Evolutionary conservation across 2,329 filamentous ascomycete species (phyloP), one percentile per base, ranked within the genome.

Genomic region (Ceratocystis huliohia): DNA sequence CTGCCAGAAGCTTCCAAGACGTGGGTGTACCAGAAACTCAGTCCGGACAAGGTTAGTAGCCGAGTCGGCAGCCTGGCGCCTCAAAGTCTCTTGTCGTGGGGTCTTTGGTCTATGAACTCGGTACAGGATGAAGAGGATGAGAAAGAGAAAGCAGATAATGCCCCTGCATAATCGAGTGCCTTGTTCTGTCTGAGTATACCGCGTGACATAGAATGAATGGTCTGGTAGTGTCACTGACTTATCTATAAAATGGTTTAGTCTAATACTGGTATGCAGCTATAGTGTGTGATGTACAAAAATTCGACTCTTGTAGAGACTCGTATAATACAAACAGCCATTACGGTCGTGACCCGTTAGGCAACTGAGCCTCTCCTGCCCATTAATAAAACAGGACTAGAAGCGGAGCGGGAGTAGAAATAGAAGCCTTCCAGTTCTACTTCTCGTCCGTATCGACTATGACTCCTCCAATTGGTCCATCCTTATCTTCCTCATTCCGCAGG

Each of bases 1-100:
- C 48, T 28, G 22, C 73, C 73, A 56, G 73, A 77, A 0, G 71
- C 10, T 25, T 17, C 22, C 2, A 20, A 6, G 7, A 28, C 37
- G 10, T 65, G 64, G 64, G 64, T 30, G 15, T 65, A 65, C n/a
- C 50, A 61, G 25, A 65, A 65, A 33, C 50, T 65, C 25, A 65
- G 64, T 44, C 64, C 41, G 10, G 53, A 59, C 22, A 56, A 33
- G 41, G 17, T 65, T 28, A 45, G 37, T 28, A 48, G 53, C 15
- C 30, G 41, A 13, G 44, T 17, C 3, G 25, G 44, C 17, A 45
- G 50, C 20, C 64, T 33, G 44, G 37, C 15, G 25, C 17, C 64
- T 8, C 33, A 56, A 28, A 59, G 64, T 8, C 44, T 65, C 17
- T 10, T 65, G 17, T 61, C 64, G n/a, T 56, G 37, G 37, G 64